A percentile compares a stretch with the other conserved stretches of the same genome.
These are phyloP conservation scores for Rubia peregrina DNA, from an alignment of 305 asterid genomes.

Conservation along the genomic window DNA sequence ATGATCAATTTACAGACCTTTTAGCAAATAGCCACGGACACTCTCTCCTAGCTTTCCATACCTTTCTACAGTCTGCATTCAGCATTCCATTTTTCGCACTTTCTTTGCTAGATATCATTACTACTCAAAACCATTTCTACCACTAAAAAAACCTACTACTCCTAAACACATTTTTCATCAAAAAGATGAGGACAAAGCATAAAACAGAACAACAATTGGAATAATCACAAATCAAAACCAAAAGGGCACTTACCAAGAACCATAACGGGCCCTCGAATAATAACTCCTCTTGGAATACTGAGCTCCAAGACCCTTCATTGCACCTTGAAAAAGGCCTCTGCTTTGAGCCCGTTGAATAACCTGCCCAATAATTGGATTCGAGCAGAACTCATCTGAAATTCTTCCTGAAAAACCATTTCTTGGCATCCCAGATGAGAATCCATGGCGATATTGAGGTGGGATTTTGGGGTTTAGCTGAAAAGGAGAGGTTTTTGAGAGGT, in stretches of 20 bases:
- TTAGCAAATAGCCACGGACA: background rate
- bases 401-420: conserved; percentile 24
- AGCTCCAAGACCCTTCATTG: conserved; percentile 20
- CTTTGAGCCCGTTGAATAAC: conserved; percentile 25
- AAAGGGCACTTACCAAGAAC: conserved; percentile 35
- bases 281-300: conserved; percentile 28
- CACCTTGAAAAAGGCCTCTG: conserved; percentile 24
- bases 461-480: conserved; percentile 19
- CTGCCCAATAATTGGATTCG: conserved; percentile 29
- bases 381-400: conserved; percentile 27
- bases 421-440: conserved; percentile 22
- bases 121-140: background rate
- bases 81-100: background rate
- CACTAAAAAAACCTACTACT: background rate
- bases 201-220: background rate
- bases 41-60: background rate
- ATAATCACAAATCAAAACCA: background rate
- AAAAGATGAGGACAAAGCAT: background rate
- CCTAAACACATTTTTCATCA: background rate
- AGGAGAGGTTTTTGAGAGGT: conserved; percentile 22
- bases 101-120: background rate
- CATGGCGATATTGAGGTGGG: conserved; percentile 21
- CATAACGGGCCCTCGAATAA: conserved; percentile 34
- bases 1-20: background rate
- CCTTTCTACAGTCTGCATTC: background rate